Evolutionary conservation across 768 basidiomycete genomes (phyloP).

Genomic region (Nidularia sp.): DNA sequence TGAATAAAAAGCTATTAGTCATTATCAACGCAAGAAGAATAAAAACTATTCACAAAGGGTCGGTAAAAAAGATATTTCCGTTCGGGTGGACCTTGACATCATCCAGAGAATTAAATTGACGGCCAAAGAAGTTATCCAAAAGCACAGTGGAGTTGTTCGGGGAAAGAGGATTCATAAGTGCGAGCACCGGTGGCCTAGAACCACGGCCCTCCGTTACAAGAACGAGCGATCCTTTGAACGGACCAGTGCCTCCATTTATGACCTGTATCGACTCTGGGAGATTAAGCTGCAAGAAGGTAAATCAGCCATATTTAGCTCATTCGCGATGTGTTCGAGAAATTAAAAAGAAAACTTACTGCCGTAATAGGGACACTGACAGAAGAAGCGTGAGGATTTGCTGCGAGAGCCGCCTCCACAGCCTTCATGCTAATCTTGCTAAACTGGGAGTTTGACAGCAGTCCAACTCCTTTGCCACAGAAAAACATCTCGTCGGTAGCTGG

Average conservation of each 20-base stretch:
- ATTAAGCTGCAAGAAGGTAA: constrained; percentile 38
- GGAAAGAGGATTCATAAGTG: constrained; percentile 49
- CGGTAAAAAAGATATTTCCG: constrained; percentile 66
- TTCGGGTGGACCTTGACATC: constrained; percentile 68
- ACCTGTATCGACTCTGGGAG: constrained; percentile 50
- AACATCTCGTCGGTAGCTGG: constrained; percentile 68
- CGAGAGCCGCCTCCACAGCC: constrained; percentile 46
- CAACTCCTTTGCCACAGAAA: constrained; percentile 69
- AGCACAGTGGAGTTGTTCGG: constrained; percentile 61
- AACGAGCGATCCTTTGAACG: constrained; percentile 47
- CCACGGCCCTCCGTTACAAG: constrained; percentile 59
- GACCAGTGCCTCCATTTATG: constrained; percentile 59
- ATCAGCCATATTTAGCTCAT: not conserved
- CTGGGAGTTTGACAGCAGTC: constrained; percentile 60
- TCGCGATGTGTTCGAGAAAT: not conserved
- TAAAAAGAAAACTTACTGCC: constrained; percentile 20
- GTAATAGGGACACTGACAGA: constrained; percentile 47
- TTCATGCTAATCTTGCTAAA: constrained; percentile 57
- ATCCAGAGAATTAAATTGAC: constrained; percentile 73
- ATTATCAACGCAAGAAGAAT: not conserved
- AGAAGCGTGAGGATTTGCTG: constrained; percentile 17
- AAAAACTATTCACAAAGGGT: constrained; percentile 29
- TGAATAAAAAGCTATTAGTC: constrained; percentile 17
- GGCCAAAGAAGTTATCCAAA: constrained; percentile 69
- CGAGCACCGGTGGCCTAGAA: constrained; percentile 49